Percentiles rank a stretch among this genome's conserved stretches.
phyloP scores from a whole-genome alignment of 495 filamentous ascomycete species.

The Tuber umbilicatum region DNA sequence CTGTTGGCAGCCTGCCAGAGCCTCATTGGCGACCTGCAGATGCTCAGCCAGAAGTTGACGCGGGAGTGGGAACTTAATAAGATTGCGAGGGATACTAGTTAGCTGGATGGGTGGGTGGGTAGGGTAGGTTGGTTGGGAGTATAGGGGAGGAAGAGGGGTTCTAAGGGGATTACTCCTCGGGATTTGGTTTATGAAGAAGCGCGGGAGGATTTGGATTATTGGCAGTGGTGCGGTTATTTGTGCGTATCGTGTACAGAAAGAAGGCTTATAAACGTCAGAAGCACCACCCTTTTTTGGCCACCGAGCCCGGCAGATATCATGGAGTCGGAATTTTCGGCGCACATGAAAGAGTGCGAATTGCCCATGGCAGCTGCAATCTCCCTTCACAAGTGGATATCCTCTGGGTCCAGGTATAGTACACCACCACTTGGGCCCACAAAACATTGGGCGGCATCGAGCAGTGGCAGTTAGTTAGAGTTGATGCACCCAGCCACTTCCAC shows the following conservation, averaged over 20 bases:
- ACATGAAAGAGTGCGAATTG: neutral
- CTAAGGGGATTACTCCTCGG: neutral
- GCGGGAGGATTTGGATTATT: constrained; percentile 7
- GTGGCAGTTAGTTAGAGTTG: neutral
- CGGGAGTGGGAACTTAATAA: constrained; percentile 92
- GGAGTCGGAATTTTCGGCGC: neutral
- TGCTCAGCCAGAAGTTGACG: constrained; percentile 77
- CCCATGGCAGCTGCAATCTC: neutral
- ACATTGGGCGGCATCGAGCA: neutral
- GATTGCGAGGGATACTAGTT: constrained; percentile 68
- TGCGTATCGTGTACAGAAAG: constrained; percentile 12
- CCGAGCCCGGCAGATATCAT: neutral
- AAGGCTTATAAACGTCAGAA: neutral
- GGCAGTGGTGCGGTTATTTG: constrained; percentile 6
- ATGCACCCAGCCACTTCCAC: neutral
- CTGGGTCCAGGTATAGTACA: neutral
- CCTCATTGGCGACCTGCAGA: constrained; percentile 67
- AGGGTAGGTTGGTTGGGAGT: no score
- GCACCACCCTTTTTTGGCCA: neutral
- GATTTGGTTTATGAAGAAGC: neutral
- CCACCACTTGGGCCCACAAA: neutral
- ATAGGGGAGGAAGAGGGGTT: constrained; percentile 7
- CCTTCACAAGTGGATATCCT: neutral
- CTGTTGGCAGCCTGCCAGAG: constrained; percentile 70
- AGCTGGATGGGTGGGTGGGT: constrained; percentile 59